phyloP scores from a whole-genome alignment of 208 protist species.

The Trypanosoma mega region DNA sequence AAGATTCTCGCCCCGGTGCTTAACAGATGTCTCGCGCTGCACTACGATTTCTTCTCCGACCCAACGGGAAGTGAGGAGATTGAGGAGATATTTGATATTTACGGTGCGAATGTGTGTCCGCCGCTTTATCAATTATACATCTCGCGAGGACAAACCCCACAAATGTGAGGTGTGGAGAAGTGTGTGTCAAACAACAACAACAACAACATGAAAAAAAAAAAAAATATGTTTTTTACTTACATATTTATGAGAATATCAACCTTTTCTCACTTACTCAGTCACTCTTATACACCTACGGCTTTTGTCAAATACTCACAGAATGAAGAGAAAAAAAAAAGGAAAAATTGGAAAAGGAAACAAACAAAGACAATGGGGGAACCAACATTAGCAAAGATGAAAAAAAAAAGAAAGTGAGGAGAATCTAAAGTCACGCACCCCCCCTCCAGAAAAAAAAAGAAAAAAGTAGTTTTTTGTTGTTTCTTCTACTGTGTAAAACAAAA shows the following conservation, averaged over 20 bases:
- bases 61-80: slow-evolving; percentile 90
- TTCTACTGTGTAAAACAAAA: too few relatives aligned
- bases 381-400: too few relatives aligned
- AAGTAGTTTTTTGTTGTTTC: too few relatives aligned
- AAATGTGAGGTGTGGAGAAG: slow-evolving; percentile 8
- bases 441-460: too few relatives aligned
- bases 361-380: too few relatives aligned
- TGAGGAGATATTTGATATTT: slow-evolving; percentile 90
- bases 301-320: too few relatives aligned
- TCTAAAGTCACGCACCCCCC: too few relatives aligned
- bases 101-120: slow-evolving; percentile 80
- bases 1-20: slow-evolving; percentile 81
- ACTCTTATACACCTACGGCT: too few relatives aligned
- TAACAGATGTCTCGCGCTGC: slow-evolving; percentile 86
- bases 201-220: background rate
- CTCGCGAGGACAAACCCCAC: slow-evolving; percentile 50
- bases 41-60: slow-evolving; percentile 90
- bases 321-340: too few relatives aligned
- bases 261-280: too few relatives aligned
- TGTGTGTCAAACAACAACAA: background rate
- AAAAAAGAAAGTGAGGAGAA: too few relatives aligned
- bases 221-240: background rate
- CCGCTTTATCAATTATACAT: slow-evolving; percentile 90
- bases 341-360: too few relatives aligned
- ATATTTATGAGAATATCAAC: background rate